Percentiles rank a stretch among this genome's conserved stretches.
Evolutionary conservation across 2,329 filamentous ascomycete species (phyloP).

Genomic region (Dactylella cylindrospora): DNA sequence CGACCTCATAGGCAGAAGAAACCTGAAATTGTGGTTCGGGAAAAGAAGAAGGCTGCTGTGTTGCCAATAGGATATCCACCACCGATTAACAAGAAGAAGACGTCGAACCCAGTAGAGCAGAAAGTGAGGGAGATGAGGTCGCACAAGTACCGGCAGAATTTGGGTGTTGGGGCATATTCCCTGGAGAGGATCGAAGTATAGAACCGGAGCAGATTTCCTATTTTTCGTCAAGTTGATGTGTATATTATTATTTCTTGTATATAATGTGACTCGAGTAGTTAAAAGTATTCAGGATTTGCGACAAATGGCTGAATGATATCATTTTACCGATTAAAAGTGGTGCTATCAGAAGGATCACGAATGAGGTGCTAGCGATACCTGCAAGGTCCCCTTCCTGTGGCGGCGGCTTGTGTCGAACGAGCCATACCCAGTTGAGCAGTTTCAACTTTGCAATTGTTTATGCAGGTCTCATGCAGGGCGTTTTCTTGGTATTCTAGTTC

Average conservation of each 20-base stretch:
- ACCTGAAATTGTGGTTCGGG: constrained; percentile 33
- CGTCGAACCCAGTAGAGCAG: constrained; percentile 5
- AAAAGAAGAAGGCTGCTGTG: constrained; percentile 35
- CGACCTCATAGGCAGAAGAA: constrained; percentile 23
- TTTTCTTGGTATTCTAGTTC: too few species aligned
- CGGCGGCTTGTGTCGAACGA: too few species aligned
- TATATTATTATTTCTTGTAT: constrained; percentile 15
- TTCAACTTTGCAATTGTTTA: too few species aligned
- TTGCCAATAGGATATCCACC: constrained; percentile 40
- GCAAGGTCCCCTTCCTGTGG: neutral
- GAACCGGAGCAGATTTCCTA: neutral
- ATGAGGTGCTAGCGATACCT: neutral
- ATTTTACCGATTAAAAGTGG: neutral
- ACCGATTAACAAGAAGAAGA: constrained; percentile 49
- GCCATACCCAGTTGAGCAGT: too few species aligned
- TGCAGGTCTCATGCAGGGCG: too few species aligned
- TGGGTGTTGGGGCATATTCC: constrained; percentile 41
- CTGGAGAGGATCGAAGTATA: constrained; percentile 38
- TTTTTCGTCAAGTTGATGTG: neutral
- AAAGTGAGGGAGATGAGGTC: constrained; percentile 29
- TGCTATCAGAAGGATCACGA: neutral
- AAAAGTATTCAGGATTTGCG: neutral
- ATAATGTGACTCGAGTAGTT: constrained; percentile 1
- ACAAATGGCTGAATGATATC: neutral
- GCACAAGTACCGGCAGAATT: constrained; percentile 31